These are phyloP conservation scores for Wallacemonas sp. DNA, from an alignment of 208 protist genomes.

Conservation along the genomic window DNA sequence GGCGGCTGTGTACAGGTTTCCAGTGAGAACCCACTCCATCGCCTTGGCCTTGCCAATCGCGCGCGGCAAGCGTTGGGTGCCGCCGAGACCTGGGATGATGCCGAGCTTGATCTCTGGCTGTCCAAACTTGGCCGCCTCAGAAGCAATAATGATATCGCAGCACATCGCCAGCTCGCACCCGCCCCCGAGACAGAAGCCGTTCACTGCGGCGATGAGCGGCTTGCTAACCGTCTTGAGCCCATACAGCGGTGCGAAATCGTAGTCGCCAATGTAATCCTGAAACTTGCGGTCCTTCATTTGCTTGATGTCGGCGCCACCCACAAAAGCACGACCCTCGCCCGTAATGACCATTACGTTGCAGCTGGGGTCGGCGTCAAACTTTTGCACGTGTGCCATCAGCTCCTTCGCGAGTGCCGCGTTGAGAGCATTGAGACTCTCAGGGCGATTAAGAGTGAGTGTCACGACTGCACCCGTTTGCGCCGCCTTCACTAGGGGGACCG, in stretches of 20 bases:
- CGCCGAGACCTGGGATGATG: slow-evolving; percentile 93
- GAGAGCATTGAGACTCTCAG: slow-evolving; percentile 94
- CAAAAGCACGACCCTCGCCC: slow-evolving; percentile 93
- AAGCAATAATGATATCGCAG: slow-evolving; percentile 90
- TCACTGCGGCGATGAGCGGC: slow-evolving; percentile 89
- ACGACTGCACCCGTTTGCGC: slow-evolving; percentile 63
- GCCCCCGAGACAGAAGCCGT: slow-evolving; percentile 90
- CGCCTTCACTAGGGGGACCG: slow-evolving; percentile 51
- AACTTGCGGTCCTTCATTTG: slow-evolving; percentile 84
- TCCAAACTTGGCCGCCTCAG: slow-evolving; percentile 84
- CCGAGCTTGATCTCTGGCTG: slow-evolving; percentile 93
- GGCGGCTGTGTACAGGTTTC: slow-evolving; percentile 64
- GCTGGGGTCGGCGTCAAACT: slow-evolving; percentile 79
- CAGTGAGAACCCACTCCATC: slow-evolving; percentile 94
- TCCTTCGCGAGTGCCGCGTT: slow-evolving; percentile 79
- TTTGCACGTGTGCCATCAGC: slow-evolving; percentile 60
- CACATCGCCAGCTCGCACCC: slow-evolving; percentile 92
- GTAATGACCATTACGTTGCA: slow-evolving; percentile 92
- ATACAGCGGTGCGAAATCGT: slow-evolving; percentile 73
- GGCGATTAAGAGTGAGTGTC: slow-evolving; percentile 91
- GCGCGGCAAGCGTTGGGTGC: slow-evolving; percentile 89
- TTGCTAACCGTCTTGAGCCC: slow-evolving; percentile 60
- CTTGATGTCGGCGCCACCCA: slow-evolving; percentile 97
- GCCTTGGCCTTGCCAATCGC: slow-evolving; percentile 90
- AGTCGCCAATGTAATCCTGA: slow-evolving; percentile 64